Evolutionary conservation across 176 grass and related monocot genomes (phyloP), one percentile per base, ranked within the genome.

Genomic region (Secale cereale): DNA sequence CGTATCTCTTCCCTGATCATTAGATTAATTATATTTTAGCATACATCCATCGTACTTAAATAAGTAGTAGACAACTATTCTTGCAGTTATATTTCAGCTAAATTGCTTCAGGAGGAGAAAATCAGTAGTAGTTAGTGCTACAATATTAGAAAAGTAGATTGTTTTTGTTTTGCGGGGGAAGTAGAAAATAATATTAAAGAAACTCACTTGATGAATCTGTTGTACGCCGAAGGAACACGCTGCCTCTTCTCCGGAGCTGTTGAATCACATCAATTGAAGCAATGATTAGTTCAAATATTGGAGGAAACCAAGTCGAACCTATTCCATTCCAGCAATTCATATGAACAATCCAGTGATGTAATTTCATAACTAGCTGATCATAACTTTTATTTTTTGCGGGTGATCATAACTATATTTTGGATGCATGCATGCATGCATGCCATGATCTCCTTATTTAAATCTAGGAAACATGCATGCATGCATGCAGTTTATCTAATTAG

Each of bases 151-250:
- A 48, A 50, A 50, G 46, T 50, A 50, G 4, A 50, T n/a, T n/a
- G n/a, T n/a, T n/a, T n/a, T n/a, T n/a, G n/a, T n/a, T n/a, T n/a
- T n/a, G n/a, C n/a, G n/a, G n/a, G n/a, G n/a, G n/a, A n/a, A n/a
- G n/a, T 50, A 50, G 4, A 50, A 16, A 19, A 40, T 4, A 9
- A 43, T 31, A 65, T 10, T 14, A 23, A 3, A 82, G 43, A 20
- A 10, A 77, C 96, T 87, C 78, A 98, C 96, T 98, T 98, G 78
- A 98, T 98, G 82, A 98, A 98, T 80, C 86, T 85, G 85, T 98
- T 98, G 50, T 98, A 98, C 0, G 96, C 96, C 6, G 96, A 98
- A 69, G 96, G 93, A 84, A 94, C 96, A 10, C 96, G 91, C 77
- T 95, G 96, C 74, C 93, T 92, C 87, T 98, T 98, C 86, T 91